Conservation (phyloP, 352 stramenopile species). For the Thalassiosira mediterranea region DNA sequence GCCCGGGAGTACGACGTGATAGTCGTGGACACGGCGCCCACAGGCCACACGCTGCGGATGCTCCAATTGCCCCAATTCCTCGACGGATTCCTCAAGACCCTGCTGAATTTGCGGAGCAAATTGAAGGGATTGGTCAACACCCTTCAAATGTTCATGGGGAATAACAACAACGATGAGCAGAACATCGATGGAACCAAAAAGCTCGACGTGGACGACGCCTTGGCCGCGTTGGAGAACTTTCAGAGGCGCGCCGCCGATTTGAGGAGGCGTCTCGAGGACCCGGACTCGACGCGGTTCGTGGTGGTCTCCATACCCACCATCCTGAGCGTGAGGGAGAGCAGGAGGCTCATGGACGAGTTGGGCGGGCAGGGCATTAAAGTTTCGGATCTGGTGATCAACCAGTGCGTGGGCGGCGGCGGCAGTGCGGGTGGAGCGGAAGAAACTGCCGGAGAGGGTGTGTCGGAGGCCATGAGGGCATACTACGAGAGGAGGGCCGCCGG, state of each 20-base stretch:
- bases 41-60: slow-evolving; percentile 88
- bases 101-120: slow-evolving; percentile 71
- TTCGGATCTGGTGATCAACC: slow-evolving; percentile 78
- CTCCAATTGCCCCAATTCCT: slow-evolving; percentile 87
- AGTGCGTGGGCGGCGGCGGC: slow-evolving; percentile 61
- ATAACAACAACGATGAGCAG: slow-evolving; percentile 39
- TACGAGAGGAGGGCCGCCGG: slow-evolving; percentile 69
- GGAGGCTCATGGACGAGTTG: slow-evolving; percentile 76
- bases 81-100: slow-evolving; percentile 84
- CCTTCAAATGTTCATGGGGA: slow-evolving; percentile 74
- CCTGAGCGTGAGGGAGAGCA: slow-evolving; percentile 77
- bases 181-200: slow-evolving; percentile 11
- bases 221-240: slow-evolving; percentile 75
- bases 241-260: slow-evolving; percentile 70
- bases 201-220: slow-evolving; percentile 67
- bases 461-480: slow-evolving; percentile 63
- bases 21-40: slow-evolving; percentile 89
- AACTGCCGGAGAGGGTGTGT: slow-evolving; percentile 5
- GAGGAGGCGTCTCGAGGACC: slow-evolving; percentile 62
- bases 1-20: slow-evolving; percentile 85
- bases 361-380: slow-evolving; percentile 69
- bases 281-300: slow-evolving; percentile 81
- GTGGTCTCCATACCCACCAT: slow-evolving; percentile 88
- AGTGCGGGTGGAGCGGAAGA: slow-evolving; percentile 3
- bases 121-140: slow-evolving; percentile 70